Evolutionary conservation across 257 asterid species (phyloP).

Genomic region (Plantago elongata): DNA sequence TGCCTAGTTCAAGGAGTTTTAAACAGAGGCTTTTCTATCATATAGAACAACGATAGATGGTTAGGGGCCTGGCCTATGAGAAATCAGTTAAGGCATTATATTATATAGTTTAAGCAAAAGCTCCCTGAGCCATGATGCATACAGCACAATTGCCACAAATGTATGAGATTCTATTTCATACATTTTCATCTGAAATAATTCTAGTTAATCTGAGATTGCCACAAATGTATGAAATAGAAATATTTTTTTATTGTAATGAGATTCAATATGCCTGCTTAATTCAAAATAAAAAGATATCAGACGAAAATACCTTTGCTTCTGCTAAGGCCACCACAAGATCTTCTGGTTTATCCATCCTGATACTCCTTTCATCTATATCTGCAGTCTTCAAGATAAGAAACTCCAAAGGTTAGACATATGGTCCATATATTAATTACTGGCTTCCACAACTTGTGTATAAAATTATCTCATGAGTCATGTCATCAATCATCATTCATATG

Average conservation of each 20-base stretch:
- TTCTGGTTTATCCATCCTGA: constrained; percentile 69
- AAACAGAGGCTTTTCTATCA: no score
- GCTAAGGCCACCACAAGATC: constrained; percentile 82
- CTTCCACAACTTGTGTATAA: neutral
- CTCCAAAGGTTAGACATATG: neutral
- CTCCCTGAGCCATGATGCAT: no score
- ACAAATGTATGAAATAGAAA: constrained; percentile 3
- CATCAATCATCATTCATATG: no score
- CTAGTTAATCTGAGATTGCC: neutral
- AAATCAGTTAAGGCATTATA: no score
- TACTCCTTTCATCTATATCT: constrained; percentile 79
- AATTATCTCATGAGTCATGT: no score
- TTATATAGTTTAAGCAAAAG: no score
- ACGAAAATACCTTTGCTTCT: constrained; percentile 65
- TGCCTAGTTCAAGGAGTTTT: no score
- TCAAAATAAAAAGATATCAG: neutral
- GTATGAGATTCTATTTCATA: no score
- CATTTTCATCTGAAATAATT: no score
- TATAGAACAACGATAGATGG: no score
- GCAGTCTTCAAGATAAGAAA: constrained; percentile 45
- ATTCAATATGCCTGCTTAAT: neutral
- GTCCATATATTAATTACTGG: neutral
- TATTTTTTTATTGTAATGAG: neutral
- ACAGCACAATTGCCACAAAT: neutral
- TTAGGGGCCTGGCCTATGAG: no score